Evolutionary conservation across 2,329 filamentous ascomycete species (phyloP), one percentile per base, ranked within the genome.

Genomic region (Furcasterigmium sp.): DNA sequence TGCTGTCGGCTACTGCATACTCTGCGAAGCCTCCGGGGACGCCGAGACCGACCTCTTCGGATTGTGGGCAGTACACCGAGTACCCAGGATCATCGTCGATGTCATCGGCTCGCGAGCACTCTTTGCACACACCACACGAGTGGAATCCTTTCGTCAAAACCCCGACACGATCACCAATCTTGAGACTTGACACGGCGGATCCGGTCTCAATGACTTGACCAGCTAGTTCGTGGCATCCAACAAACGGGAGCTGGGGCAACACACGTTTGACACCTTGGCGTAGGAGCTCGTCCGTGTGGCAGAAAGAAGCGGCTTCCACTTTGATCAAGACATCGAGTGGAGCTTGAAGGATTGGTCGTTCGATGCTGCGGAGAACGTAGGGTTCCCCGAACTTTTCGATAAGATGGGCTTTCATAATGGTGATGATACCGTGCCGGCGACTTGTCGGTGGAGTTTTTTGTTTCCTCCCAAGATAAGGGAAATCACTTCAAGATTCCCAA

Each of bases 301-400:
- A 72, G 50, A 72, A 73, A 1, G 67, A 70, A 8, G 67, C 68
- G 6, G 69, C 69, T 38, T 65, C 61, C 26, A 73, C 68, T 45
- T 62, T 63, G 51, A 73, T 63, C 11, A 73, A 60, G 19, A 73
- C 40, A 44, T 72, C 69, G 47, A 69, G 46, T 3, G 58, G 48
- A 3, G 45, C 46, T 15, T 38, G 35, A 20, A 53, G 55, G 14
- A 51, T 43, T 5, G 67, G 68, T 5, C 67, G 40, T 3, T 63
- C 58, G 2, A 67, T 52, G 7, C 56, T 48, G 40, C 56, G 56
- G 10, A 72, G 53, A 13, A 43, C 53, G 49, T 70, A 70, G 3
- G 67, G 64, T 5, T 53, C 59, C 42, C 67, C 67, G 56, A 67
- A 69, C 11, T 55, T 56, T 4, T 65, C 58, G 35, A 72, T 56